Evolutionary conservation across 805 yeast genomes (phyloP).

Genomic region (Tetrapisispora pingtungensis): DNA sequence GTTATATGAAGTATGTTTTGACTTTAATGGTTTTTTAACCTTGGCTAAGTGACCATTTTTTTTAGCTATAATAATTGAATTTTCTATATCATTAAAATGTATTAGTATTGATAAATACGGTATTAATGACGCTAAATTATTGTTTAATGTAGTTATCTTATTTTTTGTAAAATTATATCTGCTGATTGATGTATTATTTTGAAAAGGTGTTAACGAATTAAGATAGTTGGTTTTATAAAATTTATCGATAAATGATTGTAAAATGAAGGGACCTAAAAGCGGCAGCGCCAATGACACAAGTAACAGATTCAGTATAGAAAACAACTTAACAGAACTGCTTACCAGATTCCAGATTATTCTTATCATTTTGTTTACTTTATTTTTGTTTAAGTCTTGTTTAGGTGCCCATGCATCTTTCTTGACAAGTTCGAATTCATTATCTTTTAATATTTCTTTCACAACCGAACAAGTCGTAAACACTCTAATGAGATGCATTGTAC

Average conservation of each 20-base stretch:
- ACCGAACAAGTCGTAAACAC: not conserved
- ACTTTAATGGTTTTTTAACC: not conserved
- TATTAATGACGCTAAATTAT: not conserved
- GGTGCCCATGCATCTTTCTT: not conserved
- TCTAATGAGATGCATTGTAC: constrained; percentile 1
- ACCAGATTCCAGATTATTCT: not conserved
- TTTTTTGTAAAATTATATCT: not conserved
- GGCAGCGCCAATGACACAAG: not conserved
- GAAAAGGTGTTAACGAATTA: no score
- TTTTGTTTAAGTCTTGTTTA: no score
- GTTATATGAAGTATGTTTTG: not conserved
- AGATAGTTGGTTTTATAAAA: not conserved
- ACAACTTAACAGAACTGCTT: not conserved
- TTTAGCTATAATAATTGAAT: not conserved
- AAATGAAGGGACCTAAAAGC: not conserved
- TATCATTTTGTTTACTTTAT: not conserved
- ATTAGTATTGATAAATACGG: not conserved
- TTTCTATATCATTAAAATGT: not conserved
- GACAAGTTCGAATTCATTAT: not conserved
- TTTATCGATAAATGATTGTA: not conserved
- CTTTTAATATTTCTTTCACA: not conserved
- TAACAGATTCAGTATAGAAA: not conserved
- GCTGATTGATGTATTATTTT: not conserved
- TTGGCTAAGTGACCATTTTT: not conserved
- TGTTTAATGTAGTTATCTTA: not conserved